These are phyloP conservation scores for Arthroderma sp. DNA, from an alignment of 2,329 filamentous ascomycete species.

Conservation along the genomic window DNA sequence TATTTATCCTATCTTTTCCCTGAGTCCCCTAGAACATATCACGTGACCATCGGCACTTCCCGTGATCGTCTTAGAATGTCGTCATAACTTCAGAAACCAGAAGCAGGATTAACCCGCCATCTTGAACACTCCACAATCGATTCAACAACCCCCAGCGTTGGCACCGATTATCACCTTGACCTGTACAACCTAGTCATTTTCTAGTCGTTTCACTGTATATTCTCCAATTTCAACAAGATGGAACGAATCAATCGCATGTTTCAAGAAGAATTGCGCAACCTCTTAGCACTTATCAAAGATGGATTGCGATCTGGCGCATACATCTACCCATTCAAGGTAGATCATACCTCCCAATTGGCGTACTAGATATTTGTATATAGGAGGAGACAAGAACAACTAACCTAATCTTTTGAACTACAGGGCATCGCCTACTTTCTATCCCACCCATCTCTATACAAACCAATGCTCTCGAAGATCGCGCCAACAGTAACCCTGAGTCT, in stretches of 20 bases:
- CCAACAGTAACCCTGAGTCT: constrained; percentile 58
- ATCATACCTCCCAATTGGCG: background rate
- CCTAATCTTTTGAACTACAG: constrained; percentile 24
- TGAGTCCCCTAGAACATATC: background rate
- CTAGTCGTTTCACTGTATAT: background rate
- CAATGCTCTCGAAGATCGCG: constrained; percentile 44
- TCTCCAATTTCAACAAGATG: constrained; percentile 21
- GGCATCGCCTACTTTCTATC: constrained; percentile 50
- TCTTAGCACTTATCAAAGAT: constrained; percentile 51
- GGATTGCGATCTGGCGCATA: constrained; percentile 68
- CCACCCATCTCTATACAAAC: constrained; percentile 48
- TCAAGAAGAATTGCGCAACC: constrained; percentile 58
- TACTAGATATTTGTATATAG: too few species aligned
- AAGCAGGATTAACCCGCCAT: background rate
- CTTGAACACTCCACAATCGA: background rate
- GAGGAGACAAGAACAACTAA: too few species aligned
- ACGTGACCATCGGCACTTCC: background rate
- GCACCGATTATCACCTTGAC: background rate
- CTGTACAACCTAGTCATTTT: background rate
- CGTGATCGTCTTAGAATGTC: background rate
- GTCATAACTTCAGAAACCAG: background rate
- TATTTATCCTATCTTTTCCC: background rate
- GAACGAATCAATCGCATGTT: constrained; percentile 47
- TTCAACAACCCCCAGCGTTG: background rate
- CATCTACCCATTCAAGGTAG: constrained; percentile 66